phyloP scores from a whole-genome alignment of 2,329 filamentous ascomycete genomes.

The Cytospora mali region DNA sequence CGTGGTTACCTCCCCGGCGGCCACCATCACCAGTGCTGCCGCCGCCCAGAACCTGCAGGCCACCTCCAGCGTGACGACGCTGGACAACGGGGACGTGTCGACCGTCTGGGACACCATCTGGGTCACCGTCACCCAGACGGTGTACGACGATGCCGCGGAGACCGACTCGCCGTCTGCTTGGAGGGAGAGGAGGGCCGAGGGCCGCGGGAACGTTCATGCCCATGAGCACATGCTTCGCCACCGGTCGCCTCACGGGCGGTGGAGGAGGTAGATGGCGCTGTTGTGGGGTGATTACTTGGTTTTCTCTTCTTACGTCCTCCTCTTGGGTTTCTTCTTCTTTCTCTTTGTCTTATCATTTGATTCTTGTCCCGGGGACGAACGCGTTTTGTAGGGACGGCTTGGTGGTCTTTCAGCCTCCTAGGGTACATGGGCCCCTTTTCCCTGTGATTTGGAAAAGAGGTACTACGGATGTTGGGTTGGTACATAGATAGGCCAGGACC shows the following conservation, averaged over 20 bases:
- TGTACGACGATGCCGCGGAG: constrained; percentile 37
- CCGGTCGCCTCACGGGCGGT: constrained; percentile 17
- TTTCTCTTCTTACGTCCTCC: background rate
- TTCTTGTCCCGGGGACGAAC: background rate
- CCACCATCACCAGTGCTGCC: constrained; percentile 31
- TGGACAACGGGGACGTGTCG: constrained; percentile 5
- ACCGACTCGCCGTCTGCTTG: constrained; percentile 28
- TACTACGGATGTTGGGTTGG: background rate
- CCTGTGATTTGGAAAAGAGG: background rate
- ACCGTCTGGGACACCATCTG: constrained; percentile 52
- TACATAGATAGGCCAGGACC: background rate
- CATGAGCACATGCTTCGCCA: constrained; percentile 36
- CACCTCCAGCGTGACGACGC: constrained; percentile 34
- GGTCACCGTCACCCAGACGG: constrained; percentile 37
- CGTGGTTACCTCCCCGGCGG: constrained; percentile 27
- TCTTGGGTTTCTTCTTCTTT: background rate
- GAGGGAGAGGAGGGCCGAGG: background rate
- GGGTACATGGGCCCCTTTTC: background rate
- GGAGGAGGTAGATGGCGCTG: constrained; percentile 9
- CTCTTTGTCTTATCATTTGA: background rate
- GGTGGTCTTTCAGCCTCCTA: background rate
- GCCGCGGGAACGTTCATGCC: constrained; percentile 11
- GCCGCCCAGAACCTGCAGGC: constrained; percentile 26
- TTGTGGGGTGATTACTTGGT: background rate
- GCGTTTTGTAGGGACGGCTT: background rate